phyloP scores from a whole-genome alignment of 2,329 filamentous ascomycete species.

The Scolecobasidium constrictum region DNA sequence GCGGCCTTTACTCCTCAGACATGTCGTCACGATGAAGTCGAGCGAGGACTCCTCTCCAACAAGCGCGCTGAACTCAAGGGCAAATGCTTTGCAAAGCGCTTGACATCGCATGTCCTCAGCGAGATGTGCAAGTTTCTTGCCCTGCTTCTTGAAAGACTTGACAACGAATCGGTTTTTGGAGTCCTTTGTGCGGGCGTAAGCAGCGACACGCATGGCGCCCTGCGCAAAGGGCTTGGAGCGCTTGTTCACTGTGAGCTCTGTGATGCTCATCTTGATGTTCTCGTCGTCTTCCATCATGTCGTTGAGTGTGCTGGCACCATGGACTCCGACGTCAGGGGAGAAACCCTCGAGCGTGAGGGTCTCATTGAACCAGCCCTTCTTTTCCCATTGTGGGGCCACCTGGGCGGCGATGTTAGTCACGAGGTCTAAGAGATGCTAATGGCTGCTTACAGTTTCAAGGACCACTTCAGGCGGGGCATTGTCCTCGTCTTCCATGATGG shows the following conservation, averaged over 20 bases:
- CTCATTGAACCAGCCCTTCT: conserved; percentile 19
- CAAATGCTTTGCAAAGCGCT: conserved; percentile 30
- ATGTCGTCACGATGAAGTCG: conserved; percentile 25
- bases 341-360: conserved; percentile 20
- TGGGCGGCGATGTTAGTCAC: too few relatives aligned
- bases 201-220: conserved; percentile 23
- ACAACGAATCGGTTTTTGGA: conserved; percentile 23
- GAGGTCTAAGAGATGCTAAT: too few relatives aligned
- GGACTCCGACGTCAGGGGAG: conserved; percentile 19
- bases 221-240: conserved; percentile 22
- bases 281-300: conserved; percentile 26
- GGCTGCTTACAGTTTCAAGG: background rate
- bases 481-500: conserved; percentile 14
- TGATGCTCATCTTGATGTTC: conserved; percentile 23
- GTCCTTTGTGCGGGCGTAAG: conserved; percentile 23
- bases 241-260: conserved; percentile 23
- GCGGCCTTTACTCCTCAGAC: conserved; percentile 15
- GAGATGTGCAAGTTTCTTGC: conserved; percentile 19
- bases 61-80: conserved; percentile 29
- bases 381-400: conserved; percentile 18
- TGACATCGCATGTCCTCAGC: conserved; percentile 30
- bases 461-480: background rate
- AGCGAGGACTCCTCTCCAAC: conserved; percentile 16
- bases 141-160: conserved; percentile 22
- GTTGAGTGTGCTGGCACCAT: conserved; percentile 20